These are phyloP conservation scores for Wickerhamiella sergipiensis DNA, from an alignment of 805 yeast genomes.

Conservation along the genomic window DNA sequence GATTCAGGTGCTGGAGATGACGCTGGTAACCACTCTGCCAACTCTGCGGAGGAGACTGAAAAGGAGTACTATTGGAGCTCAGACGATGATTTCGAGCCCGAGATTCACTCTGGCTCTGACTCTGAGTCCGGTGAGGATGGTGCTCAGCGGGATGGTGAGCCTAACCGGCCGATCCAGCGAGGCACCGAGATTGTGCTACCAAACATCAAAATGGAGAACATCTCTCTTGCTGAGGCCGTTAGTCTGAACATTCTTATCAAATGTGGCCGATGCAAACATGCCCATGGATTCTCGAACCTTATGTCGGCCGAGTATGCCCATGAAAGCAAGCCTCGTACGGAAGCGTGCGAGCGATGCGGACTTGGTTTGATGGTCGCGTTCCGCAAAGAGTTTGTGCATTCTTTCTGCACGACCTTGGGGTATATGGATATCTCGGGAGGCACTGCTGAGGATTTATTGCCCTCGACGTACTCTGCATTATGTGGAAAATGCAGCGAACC, in stretches of 20 bases:
- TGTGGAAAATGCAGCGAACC: slow-evolving; percentile 25
- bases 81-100: slow-evolving; percentile 5
- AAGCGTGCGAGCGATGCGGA: slow-evolving; percentile 25
- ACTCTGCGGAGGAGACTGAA: neutral
- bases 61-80: neutral
- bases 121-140: neutral
- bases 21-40: neutral
- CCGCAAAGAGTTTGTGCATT: slow-evolving; percentile 27
- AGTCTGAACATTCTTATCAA: slow-evolving; percentile 24
- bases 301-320: slow-evolving; percentile 25
- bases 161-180: slow-evolving; percentile 1
- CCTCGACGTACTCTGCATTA: slow-evolving; percentile 25
- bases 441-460: slow-evolving; percentile 24
- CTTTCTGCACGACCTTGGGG: slow-evolving; percentile 22
- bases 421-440: slow-evolving; percentile 29
- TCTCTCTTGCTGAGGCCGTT: slow-evolving; percentile 24
- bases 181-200: slow-evolving; percentile 26
- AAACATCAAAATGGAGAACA: slow-evolving; percentile 21
- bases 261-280: slow-evolving; percentile 27
- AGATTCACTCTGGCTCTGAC: slow-evolving; percentile 4
- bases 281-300: slow-evolving; percentile 23
- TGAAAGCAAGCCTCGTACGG: slow-evolving; percentile 21
- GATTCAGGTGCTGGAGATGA: neutral
- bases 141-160: neutral
- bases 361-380: slow-evolving; percentile 24